Base-by-base conservation (phyloP, 768 basidiomycete genomes). In the Leucocoprinus birnbaumii region DNA sequence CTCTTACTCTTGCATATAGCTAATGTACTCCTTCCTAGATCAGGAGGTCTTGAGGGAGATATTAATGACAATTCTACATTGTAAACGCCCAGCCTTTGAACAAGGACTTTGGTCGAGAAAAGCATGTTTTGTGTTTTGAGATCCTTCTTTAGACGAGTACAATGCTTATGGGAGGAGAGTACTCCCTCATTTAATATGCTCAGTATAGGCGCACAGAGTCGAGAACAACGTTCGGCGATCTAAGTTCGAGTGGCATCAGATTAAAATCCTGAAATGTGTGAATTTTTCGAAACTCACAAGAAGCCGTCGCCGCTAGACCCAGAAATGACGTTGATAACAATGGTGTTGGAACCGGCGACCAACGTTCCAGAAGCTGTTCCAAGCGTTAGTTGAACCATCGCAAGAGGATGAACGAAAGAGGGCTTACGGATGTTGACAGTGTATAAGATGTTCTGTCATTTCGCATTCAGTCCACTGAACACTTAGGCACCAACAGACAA, bases 381-480 rank as follows among this genome's bases (percentile, higher is more conserved):
- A n/a, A 31, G 13, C 18, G 24, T 49, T 4, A 31, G 27, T 26
- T 10, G n/a, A 5, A 19, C 3, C 26, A 44, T 14, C 4, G 3
- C 42, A 21, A 11, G 24, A 37, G 9, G 16, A 34, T 13, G n/a
- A 11, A 38, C n/a, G n/a, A 41, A 11, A 44, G n/a, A 21, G 35
- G n/a, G 60, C 70, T 62, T 51, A 71, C 70, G 71, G 38, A 73
- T 71, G 59, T 57, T 67, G 48, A 68, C 63, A 34, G 67, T 70
- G 49, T 73, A 73, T 59, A 66, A 35, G 41, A 65, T 71, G 59
- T 71, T 73, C 69, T 71, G 34, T 16, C 19, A 10, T 21, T 22
- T n/a, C 3, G 6, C 21, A 43, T 8, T 22, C 42, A 38, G 13
- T 54, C 27, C 13, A 14, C 27, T 42, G 14, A 16, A n/a, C 14